phyloP scores from a whole-genome alignment of 2,329 filamentous ascomycete species.

The Trichoderma harzianum region DNA sequence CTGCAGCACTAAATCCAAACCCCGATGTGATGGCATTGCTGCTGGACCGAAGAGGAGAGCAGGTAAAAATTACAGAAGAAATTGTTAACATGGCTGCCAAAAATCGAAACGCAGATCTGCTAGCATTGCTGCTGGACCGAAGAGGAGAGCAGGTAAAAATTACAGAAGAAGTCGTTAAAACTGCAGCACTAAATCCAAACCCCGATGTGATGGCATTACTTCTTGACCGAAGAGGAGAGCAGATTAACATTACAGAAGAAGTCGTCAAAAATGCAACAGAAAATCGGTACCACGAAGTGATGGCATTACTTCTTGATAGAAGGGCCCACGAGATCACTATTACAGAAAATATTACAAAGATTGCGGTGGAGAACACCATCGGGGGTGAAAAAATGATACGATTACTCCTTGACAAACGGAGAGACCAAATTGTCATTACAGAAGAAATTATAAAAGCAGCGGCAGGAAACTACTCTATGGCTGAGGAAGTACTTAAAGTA shows the following conservation, averaged over 20 bases:
- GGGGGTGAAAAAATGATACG: fast-evolving
- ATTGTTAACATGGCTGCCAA: neutral
- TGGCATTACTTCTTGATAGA: neutral
- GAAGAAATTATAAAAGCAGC: neutral
- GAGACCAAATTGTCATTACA: neutral
- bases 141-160: neutral
- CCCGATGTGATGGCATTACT: neutral
- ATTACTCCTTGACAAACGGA: neutral
- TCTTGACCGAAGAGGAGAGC: neutral
- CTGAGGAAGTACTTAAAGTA: neutral
- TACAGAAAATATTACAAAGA: neutral
- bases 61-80: neutral
- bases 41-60: neutral
- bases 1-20: too few species aligned
- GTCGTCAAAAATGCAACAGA: too few species aligned
- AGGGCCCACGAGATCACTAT: neutral
- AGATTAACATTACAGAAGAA: neutral
- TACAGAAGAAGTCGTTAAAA: neutral
- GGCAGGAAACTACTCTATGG: fast-evolving
- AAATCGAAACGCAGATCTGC: neutral
- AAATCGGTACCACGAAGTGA: fast-evolving
- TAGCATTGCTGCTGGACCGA: neutral
- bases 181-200: too few species aligned
- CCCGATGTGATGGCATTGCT: neutral
- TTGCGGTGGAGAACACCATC: neutral